Conservation (phyloP, 257 asterid genomes). For the Scutellaria galericulata region DNA sequence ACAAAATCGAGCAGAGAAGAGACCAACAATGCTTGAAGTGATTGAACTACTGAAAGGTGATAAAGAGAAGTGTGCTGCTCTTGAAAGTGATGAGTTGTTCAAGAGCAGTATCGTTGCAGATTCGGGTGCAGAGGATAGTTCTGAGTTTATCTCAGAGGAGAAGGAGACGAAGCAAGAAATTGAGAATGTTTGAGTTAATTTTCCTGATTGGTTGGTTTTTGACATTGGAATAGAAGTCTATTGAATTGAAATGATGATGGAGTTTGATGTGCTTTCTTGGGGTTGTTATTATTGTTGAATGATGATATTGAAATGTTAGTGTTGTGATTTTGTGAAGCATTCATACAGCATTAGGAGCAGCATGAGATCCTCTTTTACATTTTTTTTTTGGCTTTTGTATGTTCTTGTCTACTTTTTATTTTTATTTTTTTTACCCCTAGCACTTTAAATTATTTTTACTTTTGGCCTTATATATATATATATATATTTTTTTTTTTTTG, state of each 20-base stretch:
- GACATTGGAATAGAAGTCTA: constrained; percentile 2
- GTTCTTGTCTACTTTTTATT: too few species aligned
- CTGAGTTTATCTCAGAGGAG: constrained; percentile 48
- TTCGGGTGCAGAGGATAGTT: constrained; percentile 56
- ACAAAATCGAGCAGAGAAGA: constrained; percentile 67
- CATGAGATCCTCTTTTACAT: too few species aligned
- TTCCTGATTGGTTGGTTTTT: constrained; percentile 23
- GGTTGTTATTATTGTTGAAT: constrained; percentile 23
- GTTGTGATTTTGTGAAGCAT: not conserved
- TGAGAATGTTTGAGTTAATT: constrained; percentile 46
- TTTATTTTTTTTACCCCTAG: too few species aligned
- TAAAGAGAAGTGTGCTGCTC: constrained; percentile 61
- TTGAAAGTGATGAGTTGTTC: constrained; percentile 81
- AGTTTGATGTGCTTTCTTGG: constrained; percentile 19
- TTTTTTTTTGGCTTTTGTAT: too few species aligned
- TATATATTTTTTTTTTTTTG: too few species aligned
- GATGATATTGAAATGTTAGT: constrained; percentile 13
- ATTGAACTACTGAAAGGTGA: constrained; percentile 77
- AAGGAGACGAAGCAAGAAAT: constrained; percentile 61
- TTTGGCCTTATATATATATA: too few species aligned
- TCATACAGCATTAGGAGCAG: too few species aligned
- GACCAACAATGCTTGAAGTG: constrained; percentile 83
- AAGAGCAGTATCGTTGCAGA: constrained; percentile 41
- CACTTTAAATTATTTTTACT: too few species aligned
- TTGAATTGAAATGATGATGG: constrained; percentile 14